phyloP scores from a whole-genome alignment of 78 protist genomes.

The Creolimax fragrantissima region DNA sequence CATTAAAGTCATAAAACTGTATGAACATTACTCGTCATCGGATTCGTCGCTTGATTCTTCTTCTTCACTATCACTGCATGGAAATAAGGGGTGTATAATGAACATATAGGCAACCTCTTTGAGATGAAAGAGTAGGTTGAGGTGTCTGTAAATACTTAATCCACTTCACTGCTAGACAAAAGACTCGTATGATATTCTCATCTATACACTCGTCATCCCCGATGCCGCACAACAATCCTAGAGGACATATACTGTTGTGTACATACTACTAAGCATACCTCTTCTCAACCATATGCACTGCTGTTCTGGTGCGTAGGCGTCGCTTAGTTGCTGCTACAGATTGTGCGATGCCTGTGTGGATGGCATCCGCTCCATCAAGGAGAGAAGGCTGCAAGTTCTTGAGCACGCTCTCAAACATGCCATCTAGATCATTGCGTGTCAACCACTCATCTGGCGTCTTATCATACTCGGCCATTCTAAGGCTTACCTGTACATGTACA shows the following conservation, averaged over 20 bases:
- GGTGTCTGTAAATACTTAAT: background rate
- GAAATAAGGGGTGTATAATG: too few species aligned
- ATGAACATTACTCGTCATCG: too few species aligned
- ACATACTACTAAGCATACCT: background rate
- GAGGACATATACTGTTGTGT: too few species aligned
- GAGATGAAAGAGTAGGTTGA: background rate
- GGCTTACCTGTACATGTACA: too few species aligned
- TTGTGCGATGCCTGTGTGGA: background rate
- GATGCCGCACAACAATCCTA: too few species aligned
- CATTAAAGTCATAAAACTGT: too few species aligned
- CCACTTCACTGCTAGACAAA: background rate
- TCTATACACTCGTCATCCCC: too few species aligned
- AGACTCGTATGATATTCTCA: background rate
- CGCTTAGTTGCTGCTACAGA: background rate
- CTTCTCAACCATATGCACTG: background rate
- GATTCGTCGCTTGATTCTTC: too few species aligned
- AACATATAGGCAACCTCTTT: background rate
- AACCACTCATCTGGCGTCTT: background rate
- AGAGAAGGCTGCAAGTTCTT: background rate
- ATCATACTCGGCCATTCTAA: background rate
- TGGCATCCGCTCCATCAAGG: background rate
- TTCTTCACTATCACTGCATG: too few species aligned
- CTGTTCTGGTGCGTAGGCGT: background rate
- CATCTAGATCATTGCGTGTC: background rate
- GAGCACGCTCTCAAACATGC: background rate